phyloP scores from a whole-genome alignment of 75 land plant species.

The Picea sitchensis region DNA sequence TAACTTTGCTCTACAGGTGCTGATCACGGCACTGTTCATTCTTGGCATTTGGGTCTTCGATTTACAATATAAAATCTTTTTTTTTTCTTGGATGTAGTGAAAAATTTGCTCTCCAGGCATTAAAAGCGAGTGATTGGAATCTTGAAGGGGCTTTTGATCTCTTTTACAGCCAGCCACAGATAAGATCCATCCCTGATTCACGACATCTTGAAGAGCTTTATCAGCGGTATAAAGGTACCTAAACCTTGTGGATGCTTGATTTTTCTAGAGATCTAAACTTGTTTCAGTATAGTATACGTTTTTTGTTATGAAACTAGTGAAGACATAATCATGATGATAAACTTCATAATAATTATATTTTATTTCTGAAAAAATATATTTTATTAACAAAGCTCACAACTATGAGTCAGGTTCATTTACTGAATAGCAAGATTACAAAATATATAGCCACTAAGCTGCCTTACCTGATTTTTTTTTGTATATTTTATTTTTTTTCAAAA shows the following conservation, averaged over 20 bases:
- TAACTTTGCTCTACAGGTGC: neutral
- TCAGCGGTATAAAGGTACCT: conserved; percentile 79
- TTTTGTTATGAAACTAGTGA: neutral
- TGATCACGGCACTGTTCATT: neutral
- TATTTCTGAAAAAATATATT: too few relatives aligned
- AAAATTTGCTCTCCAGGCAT: conserved; percentile 68
- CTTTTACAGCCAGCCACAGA: conserved; percentile 84
- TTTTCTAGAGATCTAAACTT: neutral
- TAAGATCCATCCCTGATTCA: conserved; percentile 59
- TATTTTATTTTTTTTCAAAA: too few relatives aligned
- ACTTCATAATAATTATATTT: too few relatives aligned
- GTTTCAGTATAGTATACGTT: neutral
- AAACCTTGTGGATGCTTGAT: neutral
- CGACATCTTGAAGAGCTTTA: conserved; percentile 89
- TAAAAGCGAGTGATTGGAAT: conserved; percentile 96
- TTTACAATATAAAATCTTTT: conserved; percentile 3
- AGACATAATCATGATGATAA: too few relatives aligned
- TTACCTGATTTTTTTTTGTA: too few relatives aligned
- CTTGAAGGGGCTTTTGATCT: conserved; percentile 92
- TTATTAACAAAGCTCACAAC: too few relatives aligned
- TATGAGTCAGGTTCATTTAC: too few relatives aligned
- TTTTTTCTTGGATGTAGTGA: conserved; percentile 54
- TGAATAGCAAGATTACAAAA: too few relatives aligned
- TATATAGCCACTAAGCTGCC: too few relatives aligned
- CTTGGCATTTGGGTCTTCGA: neutral